Percentiles rank a stretch among this genome's conserved stretches.
phyloP scores from a whole-genome alignment of 2,329 filamentous ascomycete species.

The Paracoccidioides lutzii region DNA sequence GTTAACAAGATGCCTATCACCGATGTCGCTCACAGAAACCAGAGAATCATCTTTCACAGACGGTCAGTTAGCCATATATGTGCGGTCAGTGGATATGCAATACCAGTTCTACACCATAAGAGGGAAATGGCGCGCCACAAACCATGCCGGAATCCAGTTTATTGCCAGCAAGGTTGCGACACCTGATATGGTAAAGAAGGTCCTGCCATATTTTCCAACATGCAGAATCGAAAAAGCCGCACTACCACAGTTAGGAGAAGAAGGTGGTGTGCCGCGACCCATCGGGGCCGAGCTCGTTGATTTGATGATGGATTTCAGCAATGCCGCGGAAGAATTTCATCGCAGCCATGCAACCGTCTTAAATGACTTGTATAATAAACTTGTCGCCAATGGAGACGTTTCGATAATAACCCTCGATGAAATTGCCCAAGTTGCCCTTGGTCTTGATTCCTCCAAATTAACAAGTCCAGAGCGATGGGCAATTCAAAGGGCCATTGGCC shows the following conservation, averaged over 20 bases:
- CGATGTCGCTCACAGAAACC: conserved; percentile 3
- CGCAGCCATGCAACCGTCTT: conserved; percentile 21
- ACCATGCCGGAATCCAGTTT: conserved; percentile 32
- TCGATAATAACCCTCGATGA: conserved; percentile 25
- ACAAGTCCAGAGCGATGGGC: conserved; percentile 22
- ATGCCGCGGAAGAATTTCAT: conserved; percentile 24
- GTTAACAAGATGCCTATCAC: conserved; percentile 9
- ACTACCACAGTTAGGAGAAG: conserved; percentile 24
- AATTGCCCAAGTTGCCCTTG: conserved; percentile 24
- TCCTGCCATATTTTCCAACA: conserved; percentile 41
- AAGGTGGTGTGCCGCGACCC: conserved; percentile 31
- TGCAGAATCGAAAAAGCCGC: conserved; percentile 14
- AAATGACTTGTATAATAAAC: conserved; percentile 26
- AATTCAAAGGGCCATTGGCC: conserved; percentile 23
- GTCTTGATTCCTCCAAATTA: conserved; percentile 18
- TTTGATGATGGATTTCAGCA: conserved; percentile 24
- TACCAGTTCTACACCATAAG: conserved; percentile 32
- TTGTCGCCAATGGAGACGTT: conserved; percentile 27
- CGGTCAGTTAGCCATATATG: conserved; percentile 27
- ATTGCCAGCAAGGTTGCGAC: conserved; percentile 38
- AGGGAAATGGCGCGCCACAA: conserved; percentile 32
- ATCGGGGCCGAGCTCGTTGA: conserved; percentile 24
- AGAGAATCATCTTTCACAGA: conserved; percentile 12
- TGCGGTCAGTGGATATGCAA: conserved; percentile 29
- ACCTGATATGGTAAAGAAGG: conserved; percentile 31